phyloP scores from a whole-genome alignment of 805 yeast species.

The Myxozyma neotropica region DNA sequence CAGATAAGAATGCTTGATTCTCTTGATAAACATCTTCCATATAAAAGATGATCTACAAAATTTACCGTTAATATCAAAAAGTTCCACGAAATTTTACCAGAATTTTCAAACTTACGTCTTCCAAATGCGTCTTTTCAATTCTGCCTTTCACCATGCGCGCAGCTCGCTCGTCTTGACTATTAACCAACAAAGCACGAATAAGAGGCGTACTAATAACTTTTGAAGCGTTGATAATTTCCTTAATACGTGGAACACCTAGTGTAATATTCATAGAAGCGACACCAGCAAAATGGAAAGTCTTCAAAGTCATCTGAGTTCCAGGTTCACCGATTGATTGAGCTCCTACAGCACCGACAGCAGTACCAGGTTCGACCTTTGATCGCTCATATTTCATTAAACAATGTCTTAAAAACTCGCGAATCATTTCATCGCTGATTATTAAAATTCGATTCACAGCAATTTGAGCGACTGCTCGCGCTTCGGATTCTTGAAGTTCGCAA shows the following conservation, averaged over 20 bases:
- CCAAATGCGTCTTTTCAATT: conserved; percentile 84
- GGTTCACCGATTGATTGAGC: conserved; percentile 99
- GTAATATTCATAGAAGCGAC: conserved; percentile 99
- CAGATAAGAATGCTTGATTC: conserved; percentile 72
- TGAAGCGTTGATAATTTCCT: conserved; percentile 97
- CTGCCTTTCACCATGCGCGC: conserved; percentile 99
- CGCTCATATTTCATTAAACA: conserved; percentile 80
- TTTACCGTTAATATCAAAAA: neutral
- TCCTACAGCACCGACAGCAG: conserved; percentile 99
- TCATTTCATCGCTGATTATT: conserved; percentile 65
- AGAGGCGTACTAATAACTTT: conserved; percentile 95
- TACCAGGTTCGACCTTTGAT: conserved; percentile 97
- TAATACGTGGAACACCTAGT: conserved; percentile 98
- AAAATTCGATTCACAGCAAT: conserved; percentile 45
- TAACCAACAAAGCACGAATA: conserved; percentile 89
- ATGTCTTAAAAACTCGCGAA: conserved; percentile 67
- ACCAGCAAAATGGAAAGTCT: conserved; percentile 98
- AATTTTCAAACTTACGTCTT: conserved; percentile 60
- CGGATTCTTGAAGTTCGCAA: conserved; percentile 50
- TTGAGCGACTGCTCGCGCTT: conserved; percentile 36
- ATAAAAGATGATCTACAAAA: conserved; percentile 62
- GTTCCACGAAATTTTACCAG: neutral
- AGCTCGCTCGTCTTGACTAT: conserved; percentile 81
- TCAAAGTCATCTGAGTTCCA: conserved; percentile 97
- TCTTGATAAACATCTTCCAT: conserved; percentile 93